Conservation (phyloP, 495 filamentous ascomycete species). For the Penicillium atrosanguineum region DNA sequence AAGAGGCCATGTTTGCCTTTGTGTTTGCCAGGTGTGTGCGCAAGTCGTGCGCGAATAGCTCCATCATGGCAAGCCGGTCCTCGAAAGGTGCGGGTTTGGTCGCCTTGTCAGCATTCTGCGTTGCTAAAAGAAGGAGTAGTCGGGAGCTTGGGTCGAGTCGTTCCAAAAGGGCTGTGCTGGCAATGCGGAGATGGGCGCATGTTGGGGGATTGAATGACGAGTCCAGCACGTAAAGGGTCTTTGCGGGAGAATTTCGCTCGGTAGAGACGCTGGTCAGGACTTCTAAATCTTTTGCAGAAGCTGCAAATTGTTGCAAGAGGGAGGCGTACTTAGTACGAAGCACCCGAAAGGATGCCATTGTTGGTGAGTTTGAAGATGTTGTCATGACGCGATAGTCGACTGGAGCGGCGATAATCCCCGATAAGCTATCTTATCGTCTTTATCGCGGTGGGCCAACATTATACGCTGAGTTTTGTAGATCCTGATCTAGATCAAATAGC, state of each 20-base stretch:
- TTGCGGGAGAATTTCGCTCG: conserved; percentile 23
- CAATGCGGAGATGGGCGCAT: conserved; percentile 75
- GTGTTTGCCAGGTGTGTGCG: conserved; percentile 28
- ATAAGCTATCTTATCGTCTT: neutral
- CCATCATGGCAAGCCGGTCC: conserved; percentile 85
- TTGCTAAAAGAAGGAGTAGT: conserved; percentile 77
- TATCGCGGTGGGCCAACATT: neutral
- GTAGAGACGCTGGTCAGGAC: conserved; percentile 55
- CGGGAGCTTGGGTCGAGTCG: conserved; percentile 40
- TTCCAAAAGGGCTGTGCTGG: conserved; percentile 59
- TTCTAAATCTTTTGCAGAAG: conserved; percentile 54
- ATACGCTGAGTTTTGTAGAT: neutral
- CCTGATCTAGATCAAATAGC: too few species aligned
- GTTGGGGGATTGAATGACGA: conserved; percentile 96
- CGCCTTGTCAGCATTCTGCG: conserved; percentile 92
- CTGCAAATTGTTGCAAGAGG: conserved; percentile 56
- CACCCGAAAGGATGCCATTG: conserved; percentile 40
- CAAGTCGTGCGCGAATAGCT: conserved; percentile 68
- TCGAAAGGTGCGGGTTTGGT: conserved; percentile 79
- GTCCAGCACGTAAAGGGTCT: conserved; percentile 79
- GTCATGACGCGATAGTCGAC: neutral
- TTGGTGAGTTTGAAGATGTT: neutral
- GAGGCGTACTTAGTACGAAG: conserved; percentile 34
- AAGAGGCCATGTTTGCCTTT: neutral
- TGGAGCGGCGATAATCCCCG: neutral